These are phyloP conservation scores for Yamadazyma atlantica DNA, from an alignment of 1,139 yeast genomes.

Conservation along the genomic window DNA sequence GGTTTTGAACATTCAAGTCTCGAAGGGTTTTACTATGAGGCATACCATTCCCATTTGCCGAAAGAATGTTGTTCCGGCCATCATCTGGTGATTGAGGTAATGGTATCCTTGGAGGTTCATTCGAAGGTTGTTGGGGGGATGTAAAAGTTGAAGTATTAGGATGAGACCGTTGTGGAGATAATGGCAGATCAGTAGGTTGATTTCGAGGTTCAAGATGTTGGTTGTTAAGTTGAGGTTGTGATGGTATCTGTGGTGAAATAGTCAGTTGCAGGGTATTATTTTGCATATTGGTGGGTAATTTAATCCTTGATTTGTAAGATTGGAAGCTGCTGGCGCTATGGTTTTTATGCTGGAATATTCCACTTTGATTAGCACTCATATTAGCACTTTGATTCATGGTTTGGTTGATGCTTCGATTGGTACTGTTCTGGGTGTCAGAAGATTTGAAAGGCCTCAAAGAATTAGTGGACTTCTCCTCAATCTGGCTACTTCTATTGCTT, in stretches of 20 bases:
- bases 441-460: not conserved
- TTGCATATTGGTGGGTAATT: slow-evolving; percentile 26
- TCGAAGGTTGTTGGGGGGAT: slow-evolving; percentile 1
- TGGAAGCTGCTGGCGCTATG: slow-evolving; percentile 28
- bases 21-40: slow-evolving; percentile 15
- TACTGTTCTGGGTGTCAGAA: not conserved
- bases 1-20: slow-evolving; percentile 14
- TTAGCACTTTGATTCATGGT: not conserved
- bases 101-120: slow-evolving; percentile 14
- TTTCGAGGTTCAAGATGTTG: slow-evolving; percentile 2
- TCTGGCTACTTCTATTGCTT: not conserved
- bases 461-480: not conserved
- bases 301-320: slow-evolving; percentile 34
- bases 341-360: slow-evolving; percentile 16
- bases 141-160: not conserved
- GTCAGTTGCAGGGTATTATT: slow-evolving; percentile 11
- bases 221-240: not conserved
- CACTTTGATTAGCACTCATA: not conserved
- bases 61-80: slow-evolving; percentile 6
- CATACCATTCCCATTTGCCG: slow-evolving; percentile 8
- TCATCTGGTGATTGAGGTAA: slow-evolving; percentile 15
- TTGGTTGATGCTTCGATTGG: not conserved
- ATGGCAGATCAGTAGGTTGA: not conserved
- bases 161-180: slow-evolving; percentile 2
- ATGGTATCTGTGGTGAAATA: slow-evolving; percentile 6